phyloP scores from a whole-genome alignment of 2,329 filamentous ascomycete genomes.

The Helicocarpus griseus region DNA sequence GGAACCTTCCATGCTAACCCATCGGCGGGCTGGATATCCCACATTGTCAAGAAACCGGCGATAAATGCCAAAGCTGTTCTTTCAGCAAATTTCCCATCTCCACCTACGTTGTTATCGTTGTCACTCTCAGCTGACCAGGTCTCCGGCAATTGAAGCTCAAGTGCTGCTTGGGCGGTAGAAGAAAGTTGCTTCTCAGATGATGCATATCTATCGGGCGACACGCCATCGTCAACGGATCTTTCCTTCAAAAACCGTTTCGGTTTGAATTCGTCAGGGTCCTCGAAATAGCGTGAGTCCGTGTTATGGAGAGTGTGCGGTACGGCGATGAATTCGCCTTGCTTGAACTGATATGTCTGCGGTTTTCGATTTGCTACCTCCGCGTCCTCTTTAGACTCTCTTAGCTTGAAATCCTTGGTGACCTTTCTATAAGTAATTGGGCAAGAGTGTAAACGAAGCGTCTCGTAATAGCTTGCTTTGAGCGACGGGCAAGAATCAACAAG shows the following conservation, averaged over 20 bases:
- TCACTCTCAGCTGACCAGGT: constrained; percentile 37
- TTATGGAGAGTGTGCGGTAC: constrained; percentile 38
- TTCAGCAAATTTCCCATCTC: constrained; percentile 43
- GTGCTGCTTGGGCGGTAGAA: constrained; percentile 1
- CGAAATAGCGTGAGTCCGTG: constrained; percentile 31
- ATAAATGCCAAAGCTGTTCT: constrained; percentile 41
- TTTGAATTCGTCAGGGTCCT: constrained; percentile 34
- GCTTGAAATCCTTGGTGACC: constrained; percentile 28
- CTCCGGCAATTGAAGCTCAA: constrained; percentile 30
- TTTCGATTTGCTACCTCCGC: constrained; percentile 20
- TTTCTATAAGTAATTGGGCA: constrained; percentile 35
- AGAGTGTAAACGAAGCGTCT: constrained; percentile 37
- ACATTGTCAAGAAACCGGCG: constrained; percentile 45
- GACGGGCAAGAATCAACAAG: constrained; percentile 37
- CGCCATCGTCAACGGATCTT: constrained; percentile 25
- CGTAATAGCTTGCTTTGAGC: constrained; percentile 38
- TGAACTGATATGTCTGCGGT: constrained; percentile 31
- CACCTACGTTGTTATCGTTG: constrained; percentile 30
- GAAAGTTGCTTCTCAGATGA: constrained; percentile 16
- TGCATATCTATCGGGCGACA: too few species aligned
- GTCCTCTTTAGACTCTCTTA: constrained; percentile 32
- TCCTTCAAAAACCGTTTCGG: constrained; percentile 39
- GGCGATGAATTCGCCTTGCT: constrained; percentile 34
- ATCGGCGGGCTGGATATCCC: constrained; percentile 44
- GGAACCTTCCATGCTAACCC: constrained; percentile 43